Base-by-base conservation (phyloP, 2,329 filamentous ascomycete genomes). In the Botrytis pseudocinerea region DNA sequence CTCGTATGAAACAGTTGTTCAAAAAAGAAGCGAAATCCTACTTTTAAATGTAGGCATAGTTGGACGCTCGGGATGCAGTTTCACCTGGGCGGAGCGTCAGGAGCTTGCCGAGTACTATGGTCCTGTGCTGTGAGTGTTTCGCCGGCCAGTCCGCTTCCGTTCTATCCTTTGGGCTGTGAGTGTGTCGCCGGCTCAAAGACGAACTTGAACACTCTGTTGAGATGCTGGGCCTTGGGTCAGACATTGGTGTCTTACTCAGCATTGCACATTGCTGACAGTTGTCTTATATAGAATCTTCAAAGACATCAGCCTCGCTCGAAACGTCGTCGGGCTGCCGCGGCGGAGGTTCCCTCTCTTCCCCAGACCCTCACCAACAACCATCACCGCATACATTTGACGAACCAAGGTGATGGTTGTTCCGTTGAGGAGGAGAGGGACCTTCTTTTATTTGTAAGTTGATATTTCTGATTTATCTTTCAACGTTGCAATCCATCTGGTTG, bases 91-190 rank as follows among this genome's bases (percentile, higher is more conserved):
- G 40, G 62, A 46, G 40, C 40, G 62, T 46, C 32, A 64, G 40
- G 62, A 64, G 62, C 62, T 64, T 64, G 40, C 62, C 62, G 40
- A 64, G 62, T 64, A 64, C 62, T 64, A 40, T 64, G 38, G 38
- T 40, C 38, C 40, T 40, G 10, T 46, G 63, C 44, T 65, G 63
- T 16, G 40, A 6, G 51, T 54, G 51, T 54, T 14, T 54, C n/a
- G 2, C 51, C 51, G 51, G 51, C 51, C 51, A 54, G 51, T 54
- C 51, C 51, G 51, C 51, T 54, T 54, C 51, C 51, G n/a, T 28
- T 54, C 51, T n/a, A 3, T 1, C n/a, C n/a, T 54, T 3, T 54
- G 51, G 0, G 51, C n/a, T 54, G 51, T 54, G 51, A 6, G 51
- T 54, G 51, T 54, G 5, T 54, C 51, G 2, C n/a, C 51, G 51